Base-by-base conservation (phyloP, 2,329 filamentous ascomycete genomes). In the Cladophialophora psammophila region DNA sequence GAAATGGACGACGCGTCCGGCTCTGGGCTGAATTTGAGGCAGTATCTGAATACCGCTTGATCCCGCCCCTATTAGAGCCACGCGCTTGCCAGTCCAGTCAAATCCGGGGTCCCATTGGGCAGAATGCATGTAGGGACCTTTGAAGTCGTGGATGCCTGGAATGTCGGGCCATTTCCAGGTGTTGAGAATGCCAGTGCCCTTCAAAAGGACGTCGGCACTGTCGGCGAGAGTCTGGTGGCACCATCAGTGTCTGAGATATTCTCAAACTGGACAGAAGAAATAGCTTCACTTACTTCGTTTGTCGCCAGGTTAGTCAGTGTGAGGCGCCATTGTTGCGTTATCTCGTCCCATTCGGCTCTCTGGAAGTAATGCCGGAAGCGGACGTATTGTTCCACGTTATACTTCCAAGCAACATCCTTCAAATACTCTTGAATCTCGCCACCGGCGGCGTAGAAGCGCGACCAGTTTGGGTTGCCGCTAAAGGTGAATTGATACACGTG, bases 401-500 rank as follows among this genome's bases (percentile, higher is more conserved):
- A 71, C 26, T 71, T 38, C n/a, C 34, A 35, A 6, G 62, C 62
- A 13, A 64, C 54, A 15, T 64, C 53, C 32, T 58, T 57, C 20
- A 64, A 40, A 58, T 72, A 72, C 12, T 60, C 20, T 31, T 64
- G 62, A 7, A 71, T 71, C 60, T 72, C 65, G 12, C 61, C 45
- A 1, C 65, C 13, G 32, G 26, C 8, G 12, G 26, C 57, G 52
- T 69, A 74, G 31, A 67, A 72, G n/a, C 70, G 59, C 7, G 67
- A 67, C 73, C 73, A 74, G 15, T 70, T 18, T 74, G 82, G 83
- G 20, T 64, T 64, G 54, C 52, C 59, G 65, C 82, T 82, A 76
- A 83, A 86, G 5, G 79, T 79, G 66, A 82, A 84, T 64, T 85
- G 82, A 55, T 84, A 84, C 34, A 80, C 81, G 56, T 83, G 81